A percentile compares a stretch with the other conserved stretches of the same genome.
Conservation (phyloP, 805 yeast species). For the Starmerella stigmatis region DNA sequence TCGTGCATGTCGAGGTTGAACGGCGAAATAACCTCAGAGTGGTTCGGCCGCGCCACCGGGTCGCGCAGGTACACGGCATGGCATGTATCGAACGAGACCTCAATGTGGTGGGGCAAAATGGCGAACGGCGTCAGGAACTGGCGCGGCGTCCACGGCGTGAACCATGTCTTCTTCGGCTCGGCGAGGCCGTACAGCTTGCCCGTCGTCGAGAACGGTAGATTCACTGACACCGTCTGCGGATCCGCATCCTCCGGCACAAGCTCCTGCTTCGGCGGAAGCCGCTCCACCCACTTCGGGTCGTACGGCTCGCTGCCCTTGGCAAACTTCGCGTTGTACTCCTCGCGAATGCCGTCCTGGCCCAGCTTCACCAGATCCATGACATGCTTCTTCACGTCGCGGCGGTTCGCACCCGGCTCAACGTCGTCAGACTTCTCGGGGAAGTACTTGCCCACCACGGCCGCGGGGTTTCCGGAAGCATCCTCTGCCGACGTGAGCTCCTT, state of each 20-base stretch:
- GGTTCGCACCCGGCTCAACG: constrained; percentile 5
- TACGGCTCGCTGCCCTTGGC: constrained; percentile 32
- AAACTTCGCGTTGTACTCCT: constrained; percentile 19
- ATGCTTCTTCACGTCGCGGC: constrained; percentile 26
- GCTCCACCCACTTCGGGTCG: constrained; percentile 44
- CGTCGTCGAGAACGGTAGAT: constrained; percentile 36
- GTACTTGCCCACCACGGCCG: background rate
- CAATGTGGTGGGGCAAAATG: constrained; percentile 82
- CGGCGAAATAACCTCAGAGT: constrained; percentile 90
- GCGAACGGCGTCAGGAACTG: constrained; percentile 90
- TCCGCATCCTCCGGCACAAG: constrained; percentile 36
- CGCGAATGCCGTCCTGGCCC: constrained; percentile 22
- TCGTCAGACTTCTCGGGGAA: constrained; percentile 4
- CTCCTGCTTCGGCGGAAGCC: constrained; percentile 36
- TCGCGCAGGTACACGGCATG: constrained; percentile 95
- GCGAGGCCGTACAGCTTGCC: constrained; percentile 61
- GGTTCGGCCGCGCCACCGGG: constrained; percentile 95
- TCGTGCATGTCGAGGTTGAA: constrained; percentile 72
- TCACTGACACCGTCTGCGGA: constrained; percentile 35
- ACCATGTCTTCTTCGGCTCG: constrained; percentile 68
- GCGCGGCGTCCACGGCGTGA: constrained; percentile 95
- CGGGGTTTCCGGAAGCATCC: background rate
- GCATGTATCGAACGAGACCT: constrained; percentile 80
- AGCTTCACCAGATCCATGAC: constrained; percentile 27
- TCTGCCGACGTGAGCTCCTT: background rate